Base-by-base conservation (phyloP, 768 basidiomycete genomes). In the Xerocomus potaroensis region DNA sequence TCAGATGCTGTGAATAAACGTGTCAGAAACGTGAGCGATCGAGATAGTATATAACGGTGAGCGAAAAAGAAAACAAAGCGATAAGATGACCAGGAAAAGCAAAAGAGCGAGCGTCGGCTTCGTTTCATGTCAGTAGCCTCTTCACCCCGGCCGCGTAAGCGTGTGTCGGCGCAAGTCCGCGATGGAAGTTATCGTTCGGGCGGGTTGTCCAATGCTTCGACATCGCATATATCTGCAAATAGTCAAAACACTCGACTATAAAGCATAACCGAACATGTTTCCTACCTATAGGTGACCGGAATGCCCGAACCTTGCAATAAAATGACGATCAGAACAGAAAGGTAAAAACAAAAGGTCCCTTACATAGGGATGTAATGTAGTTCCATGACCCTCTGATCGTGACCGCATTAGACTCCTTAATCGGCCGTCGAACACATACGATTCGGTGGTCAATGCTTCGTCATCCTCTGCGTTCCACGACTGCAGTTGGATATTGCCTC, bases 221-320 rank as follows among this genome's bases (percentile, higher is more conserved):
- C 15, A 29, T 67, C 66, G 22, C 47, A 50, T 42, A 66, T 55
- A 42, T 66, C 64, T 66, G 30, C 31, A 34, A 49, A 50, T 32
- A 47, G 41, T 8, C 45, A 30, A 51, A 43, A 29, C 29, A 46
- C 31, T 5, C 14, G 23, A 23, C n/a, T n/a, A 22, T 18, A 5
- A 19, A 40, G 7, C 15, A 29, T 19, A 35, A 9, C 27, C n/a
- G 2, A 27, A 5, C 26, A 15, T 15, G 7, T 24, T 44, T 41
- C 64, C 39, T 41, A 66, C 65, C 65, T 45, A 66, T 66, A 23
- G 65, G 65, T 24, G 65, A 66, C 33, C 53, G 58, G 36, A 66
- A 66, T 21, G 54, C 48, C 16, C 64, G 60, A 49, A 66, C 45
- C 64, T 66, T 40, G 32, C 10, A 21, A 43, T 35, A 15, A 14